Evolutionary conservation across 225 moss, liverwort and hornwort genomes (phyloP), one percentile per base, ranked within the genome.

Genomic region (Polytrichum formosum): DNA sequence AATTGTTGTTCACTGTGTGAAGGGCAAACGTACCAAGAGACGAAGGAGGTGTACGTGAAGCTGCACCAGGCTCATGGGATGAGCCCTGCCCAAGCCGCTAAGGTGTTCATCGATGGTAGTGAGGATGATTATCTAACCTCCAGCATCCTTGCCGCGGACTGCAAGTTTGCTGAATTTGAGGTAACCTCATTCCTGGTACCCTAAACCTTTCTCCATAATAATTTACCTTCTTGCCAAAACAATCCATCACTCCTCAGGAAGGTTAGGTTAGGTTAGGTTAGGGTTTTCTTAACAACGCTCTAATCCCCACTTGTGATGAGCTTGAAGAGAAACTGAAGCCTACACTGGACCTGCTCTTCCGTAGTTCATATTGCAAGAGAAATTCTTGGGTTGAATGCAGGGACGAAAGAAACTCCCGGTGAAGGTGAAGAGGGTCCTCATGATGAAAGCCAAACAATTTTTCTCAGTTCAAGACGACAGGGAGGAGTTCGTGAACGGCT

Each of bases 1-100:
- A 46, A 46, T 46, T 46, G 13, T 22, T 63, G 28, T 64, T 1
- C 6, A 2, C 25, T 7, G 75, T 58, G 18, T 5, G 22, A 8
- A 83, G 83, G 83, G 26, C 83, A 83, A 83, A 83, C 83, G 1
- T 83, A 79, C 46, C 79, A 74, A 71, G 83, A 83, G 55, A 76
- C 83, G 0, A 83, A 79, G 66, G 58, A 76, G 66, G 73, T 76
- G 2, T 83, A 83, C n/a, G 26, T 79, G 73, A 83, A 79, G 60
- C 54, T 83, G 55, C 70, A 83, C 54, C 23, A 76, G 72, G 83
- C 83, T 28, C 83, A 56, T 35, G 76, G 79, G 18, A 73, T 69
- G 75, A 76, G 72, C 33, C 76, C 79, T 9, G 73, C 26, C 26
- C 69, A 76, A 70, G 83, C 79, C n/a, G 13, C 79, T 21, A 70